Base-by-base conservation (phyloP, 305 asterid genomes). In the Plantago coronopus region DNA sequence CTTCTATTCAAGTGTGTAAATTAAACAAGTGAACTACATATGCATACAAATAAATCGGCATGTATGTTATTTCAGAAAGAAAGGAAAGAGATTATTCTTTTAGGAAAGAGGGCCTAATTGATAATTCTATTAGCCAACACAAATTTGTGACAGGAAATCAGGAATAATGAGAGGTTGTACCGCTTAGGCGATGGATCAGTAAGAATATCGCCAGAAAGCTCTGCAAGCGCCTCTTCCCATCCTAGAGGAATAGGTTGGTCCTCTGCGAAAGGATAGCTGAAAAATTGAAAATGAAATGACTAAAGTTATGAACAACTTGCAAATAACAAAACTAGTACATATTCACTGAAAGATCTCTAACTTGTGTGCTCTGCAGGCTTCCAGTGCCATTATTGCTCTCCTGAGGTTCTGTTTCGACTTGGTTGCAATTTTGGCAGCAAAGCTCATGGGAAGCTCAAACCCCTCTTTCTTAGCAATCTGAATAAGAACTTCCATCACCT, bases 331-430 rank as follows among this genome's bases (percentile, higher is more conserved):
- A 61, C 53, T 17, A 54, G 50, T 43, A 43, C 42, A n/a, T 57
- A 64, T 65, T 55, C 42, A 54, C 22, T 48, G 25, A 17, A 60
- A 51, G 20, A 5, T 23, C 34, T 47, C 73, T 75, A 78, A 89
- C 95, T 83, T 86, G 83, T 86, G 94, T 17, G 86, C 84, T 76
- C 81, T 89, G 85, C 97, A 89, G 69, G 97, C 94, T 79, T 89
- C 95, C 60, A 89, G 95, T 54, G 94, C 89, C 95, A 87, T 84
- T 50, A 89, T 82, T 65, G 97, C 95, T 72, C 83, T 81, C 72
- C 95, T 80, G 54, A 86, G 65, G 63, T 84, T 86, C 60, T 81
- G 94, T 75, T 79, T 86, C 20, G 95, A 82, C 76, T 81, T 86
- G 70, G 74, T 74, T 16, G 97, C 94, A 59, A 89, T 81, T 67